Percentiles rank a stretch among this genome's conserved stretches.
Conservation (phyloP, 2,329 filamentous ascomycete species). For the Arthroderma sp. region DNA sequence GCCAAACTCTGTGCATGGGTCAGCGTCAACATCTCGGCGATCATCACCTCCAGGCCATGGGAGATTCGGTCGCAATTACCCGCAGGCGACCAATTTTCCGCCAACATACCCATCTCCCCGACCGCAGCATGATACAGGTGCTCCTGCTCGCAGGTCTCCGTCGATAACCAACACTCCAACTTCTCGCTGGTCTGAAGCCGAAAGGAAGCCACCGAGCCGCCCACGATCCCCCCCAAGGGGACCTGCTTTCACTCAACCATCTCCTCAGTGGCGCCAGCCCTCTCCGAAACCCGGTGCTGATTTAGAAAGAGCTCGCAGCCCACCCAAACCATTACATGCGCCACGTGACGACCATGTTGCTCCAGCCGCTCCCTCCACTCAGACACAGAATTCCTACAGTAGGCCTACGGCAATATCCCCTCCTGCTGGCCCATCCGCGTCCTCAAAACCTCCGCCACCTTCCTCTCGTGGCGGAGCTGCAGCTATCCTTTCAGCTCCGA, state of each 20-base stretch:
- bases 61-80: slow-evolving; percentile 14
- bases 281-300: slow-evolving; percentile 6
- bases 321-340: neutral
- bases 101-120: no score
- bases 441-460: slow-evolving; percentile 21
- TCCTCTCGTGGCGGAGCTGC: slow-evolving; percentile 26
- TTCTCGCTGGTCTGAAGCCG: slow-evolving; percentile 5
- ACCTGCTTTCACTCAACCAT: slow-evolving; percentile 1
- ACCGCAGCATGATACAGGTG: neutral
- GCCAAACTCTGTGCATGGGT: slow-evolving; percentile 41
- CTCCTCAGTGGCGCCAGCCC: slow-evolving; percentile 10
- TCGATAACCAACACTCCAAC: slow-evolving; percentile 2
- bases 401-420: slow-evolving; percentile 16
- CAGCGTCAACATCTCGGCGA: slow-evolving; percentile 44
- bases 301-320: slow-evolving; percentile 5
- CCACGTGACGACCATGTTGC: neutral
- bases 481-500: slow-evolving; percentile 34
- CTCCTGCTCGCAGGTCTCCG: neutral
- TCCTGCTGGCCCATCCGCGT: slow-evolving; percentile 27
- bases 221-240: slow-evolving; percentile 7
- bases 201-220: slow-evolving; percentile 1
- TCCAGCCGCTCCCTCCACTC: slow-evolving; percentile 7
- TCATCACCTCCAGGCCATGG: slow-evolving; percentile 42
- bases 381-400: slow-evolving; percentile 18
- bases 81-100: slow-evolving; percentile 7